Evolutionary conservation across 2,329 filamentous ascomycete genomes (phyloP), one percentile per base, ranked within the genome.

Genomic region (Aspergillus puulaauensis): DNA sequence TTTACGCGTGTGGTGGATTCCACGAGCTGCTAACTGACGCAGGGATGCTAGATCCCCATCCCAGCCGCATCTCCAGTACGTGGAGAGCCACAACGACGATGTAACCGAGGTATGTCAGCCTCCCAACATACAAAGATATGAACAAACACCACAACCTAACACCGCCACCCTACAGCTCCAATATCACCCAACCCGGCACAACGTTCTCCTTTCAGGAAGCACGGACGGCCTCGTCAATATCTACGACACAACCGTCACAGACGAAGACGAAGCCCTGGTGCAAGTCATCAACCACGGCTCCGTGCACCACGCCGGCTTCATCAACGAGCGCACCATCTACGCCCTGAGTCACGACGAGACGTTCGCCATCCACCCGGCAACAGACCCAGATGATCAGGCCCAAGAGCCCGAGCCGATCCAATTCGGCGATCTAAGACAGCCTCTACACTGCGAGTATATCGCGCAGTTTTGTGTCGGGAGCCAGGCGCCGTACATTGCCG

Each of bases 281-380:
- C 84, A 86, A 66, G 83, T 86, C 33, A 80, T 86, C 68, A 87
- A 87, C 66, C 84, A 87, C 63, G 76, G 82, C 48, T 86, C 85
- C 7, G 80, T 88, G 50, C 84, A 86, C 61, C 83, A 83, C 62
- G 82, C 85, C 21, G 84, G 83, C 2, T 86, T 86, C 70, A 73
- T 87, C 23, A 80, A 77, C 14, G 71, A 78, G 5, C 70, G 74
- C 37, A 75, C 80, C 41, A 79, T 86, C 53, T 87, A 82, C 62
- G 83, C 83, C 5, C 75, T 87, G 8, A 86, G 84, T 56, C 85
- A 86, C 4, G 85, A 88, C 61, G 85, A 88, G 66, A 80, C 80
- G 21, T 79, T 87, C 64, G 82, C 83, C 8, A 79, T 87, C 55
- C 83, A 86, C 65, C 80, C 81, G 1, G 77, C 79, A 8, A 78